Conservation (phyloP, 2,329 filamentous ascomycete genomes). For the Apiospora marii region DNA sequence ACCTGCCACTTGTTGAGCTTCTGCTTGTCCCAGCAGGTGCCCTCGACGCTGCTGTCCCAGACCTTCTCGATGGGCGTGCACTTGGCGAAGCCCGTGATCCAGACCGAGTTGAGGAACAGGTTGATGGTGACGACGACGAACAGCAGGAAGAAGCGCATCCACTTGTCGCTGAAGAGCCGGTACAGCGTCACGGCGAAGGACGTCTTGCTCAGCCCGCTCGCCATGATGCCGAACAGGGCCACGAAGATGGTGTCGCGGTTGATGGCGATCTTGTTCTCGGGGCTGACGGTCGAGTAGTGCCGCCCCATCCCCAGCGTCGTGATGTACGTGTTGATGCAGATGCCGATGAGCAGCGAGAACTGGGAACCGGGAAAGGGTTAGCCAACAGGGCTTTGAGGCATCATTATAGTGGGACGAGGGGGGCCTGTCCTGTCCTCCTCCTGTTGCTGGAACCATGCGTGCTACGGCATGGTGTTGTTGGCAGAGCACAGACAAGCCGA, state of each 20-base stretch:
- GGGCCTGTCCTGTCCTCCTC: no score
- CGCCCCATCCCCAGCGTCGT: conserved; percentile 39
- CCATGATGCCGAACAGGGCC: conserved; percentile 33
- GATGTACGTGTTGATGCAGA: conserved; percentile 43
- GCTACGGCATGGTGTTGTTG: no score
- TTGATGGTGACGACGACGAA: conserved; percentile 37
- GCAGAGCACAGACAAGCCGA: background rate
- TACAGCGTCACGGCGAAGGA: conserved; percentile 36
- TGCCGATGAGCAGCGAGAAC: conserved; percentile 39
- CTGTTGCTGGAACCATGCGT: no score
- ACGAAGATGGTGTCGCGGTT: conserved; percentile 34
- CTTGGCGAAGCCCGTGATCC: conserved; percentile 45
- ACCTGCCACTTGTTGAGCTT: conserved; percentile 40
- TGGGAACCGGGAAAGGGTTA: conserved; percentile 24
- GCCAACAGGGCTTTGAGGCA: no score
- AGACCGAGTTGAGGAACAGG: conserved; percentile 38
- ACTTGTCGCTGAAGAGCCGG: conserved; percentile 35
- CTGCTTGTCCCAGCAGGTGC: conserved; percentile 42
- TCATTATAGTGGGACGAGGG: no score
- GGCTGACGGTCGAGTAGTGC: conserved; percentile 32
- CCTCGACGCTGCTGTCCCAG: conserved; percentile 36
- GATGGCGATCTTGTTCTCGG: conserved; percentile 32
- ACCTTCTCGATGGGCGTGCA: conserved; percentile 42
- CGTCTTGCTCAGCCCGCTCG: conserved; percentile 34
- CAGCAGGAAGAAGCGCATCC: conserved; percentile 38